Conservation (phyloP, 1,139 yeast genomes). For the Pichia sp. region DNA sequence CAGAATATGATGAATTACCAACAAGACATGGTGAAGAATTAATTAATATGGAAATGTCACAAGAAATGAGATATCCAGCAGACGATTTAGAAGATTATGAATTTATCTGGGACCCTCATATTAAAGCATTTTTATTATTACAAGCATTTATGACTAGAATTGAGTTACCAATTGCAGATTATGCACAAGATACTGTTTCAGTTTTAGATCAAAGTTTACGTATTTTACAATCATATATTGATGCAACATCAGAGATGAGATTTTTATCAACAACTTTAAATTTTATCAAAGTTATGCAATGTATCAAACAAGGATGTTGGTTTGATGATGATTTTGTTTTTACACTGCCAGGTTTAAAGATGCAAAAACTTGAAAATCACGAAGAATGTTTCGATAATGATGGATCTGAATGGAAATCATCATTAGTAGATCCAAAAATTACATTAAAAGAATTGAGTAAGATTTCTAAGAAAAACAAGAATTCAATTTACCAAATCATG, state of each 20-base stretch:
- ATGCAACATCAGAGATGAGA: slow-evolving; percentile 82
- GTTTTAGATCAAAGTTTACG: slow-evolving; percentile 92
- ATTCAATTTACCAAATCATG: slow-evolving; percentile 32
- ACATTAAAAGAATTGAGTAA: slow-evolving; percentile 30
- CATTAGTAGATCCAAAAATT: slow-evolving; percentile 26
- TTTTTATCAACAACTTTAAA: slow-evolving; percentile 53
- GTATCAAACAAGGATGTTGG: slow-evolving; percentile 87
- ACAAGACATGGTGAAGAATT: slow-evolving; percentile 94
- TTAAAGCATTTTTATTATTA: slow-evolving; percentile 74
- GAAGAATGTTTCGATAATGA: slow-evolving; percentile 23
- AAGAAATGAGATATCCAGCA: slow-evolving; percentile 70
- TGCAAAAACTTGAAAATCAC: slow-evolving; percentile 21
- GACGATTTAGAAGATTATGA: slow-evolving; percentile 52
- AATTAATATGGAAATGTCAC: slow-evolving; percentile 84
- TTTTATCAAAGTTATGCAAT: slow-evolving; percentile 69
- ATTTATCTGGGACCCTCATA: slow-evolving; percentile 93
- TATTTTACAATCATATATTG: slow-evolving; percentile 86
- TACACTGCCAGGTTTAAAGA: slow-evolving; percentile 63
- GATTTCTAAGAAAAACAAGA: slow-evolving; percentile 21
- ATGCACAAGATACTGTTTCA: slow-evolving; percentile 87
- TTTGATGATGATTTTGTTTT: slow-evolving; percentile 67
- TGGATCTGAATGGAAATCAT: slow-evolving; percentile 26
- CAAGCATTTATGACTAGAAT: slow-evolving; percentile 84
- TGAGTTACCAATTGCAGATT: slow-evolving; percentile 91
- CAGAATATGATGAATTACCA: slow-evolving; percentile 88